A percentile compares a stretch with the other conserved stretches of the same genome.
Conservation (phyloP, 169 alveolate species). For the Cryptosporidium parvum region DNA sequence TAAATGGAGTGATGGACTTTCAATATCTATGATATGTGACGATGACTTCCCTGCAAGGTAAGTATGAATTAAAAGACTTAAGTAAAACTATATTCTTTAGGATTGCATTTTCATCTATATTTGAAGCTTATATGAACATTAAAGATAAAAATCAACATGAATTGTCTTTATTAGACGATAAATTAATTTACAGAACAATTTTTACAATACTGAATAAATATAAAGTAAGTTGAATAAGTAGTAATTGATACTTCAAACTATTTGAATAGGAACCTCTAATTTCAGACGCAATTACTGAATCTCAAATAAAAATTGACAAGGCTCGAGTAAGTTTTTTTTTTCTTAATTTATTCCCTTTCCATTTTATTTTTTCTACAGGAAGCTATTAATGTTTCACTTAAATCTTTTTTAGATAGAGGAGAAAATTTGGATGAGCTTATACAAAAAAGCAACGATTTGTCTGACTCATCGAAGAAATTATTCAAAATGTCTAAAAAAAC, state of each 20-base stretch:
- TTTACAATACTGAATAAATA: slow-evolving; percentile 9
- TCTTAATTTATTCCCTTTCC: background rate
- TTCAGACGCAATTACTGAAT: slow-evolving; percentile 34
- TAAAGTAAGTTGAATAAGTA: slow-evolving; percentile 28
- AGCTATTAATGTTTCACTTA: slow-evolving; percentile 44
- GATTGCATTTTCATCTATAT: slow-evolving; percentile 56
- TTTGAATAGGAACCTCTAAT: slow-evolving; percentile 24
- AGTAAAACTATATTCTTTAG: background rate
- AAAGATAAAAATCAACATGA: background rate
- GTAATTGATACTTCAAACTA: too few species aligned
- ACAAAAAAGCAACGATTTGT: slow-evolving; percentile 67
- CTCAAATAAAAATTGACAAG: slow-evolving; percentile 55
- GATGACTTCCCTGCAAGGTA: slow-evolving; percentile 58
- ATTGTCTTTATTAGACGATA: background rate
- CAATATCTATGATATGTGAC: slow-evolving; percentile 51
- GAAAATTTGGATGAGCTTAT: slow-evolving; percentile 69
- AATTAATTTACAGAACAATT: background rate
- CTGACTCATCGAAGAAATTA: slow-evolving; percentile 54
- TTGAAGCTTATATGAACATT: slow-evolving; percentile 8
- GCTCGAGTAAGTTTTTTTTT: slow-evolving; percentile 50
- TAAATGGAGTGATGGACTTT: slow-evolving; percentile 61
- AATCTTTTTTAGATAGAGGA: slow-evolving; percentile 61
- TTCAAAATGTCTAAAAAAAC: slow-evolving; percentile 64
- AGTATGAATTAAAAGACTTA: background rate
- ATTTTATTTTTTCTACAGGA: slow-evolving; percentile 9